Percentiles rank a stretch among this genome's conserved stretches.
Evolutionary conservation across 345 rosid species (phyloP).

Genomic region (Pistacia vera): DNA sequence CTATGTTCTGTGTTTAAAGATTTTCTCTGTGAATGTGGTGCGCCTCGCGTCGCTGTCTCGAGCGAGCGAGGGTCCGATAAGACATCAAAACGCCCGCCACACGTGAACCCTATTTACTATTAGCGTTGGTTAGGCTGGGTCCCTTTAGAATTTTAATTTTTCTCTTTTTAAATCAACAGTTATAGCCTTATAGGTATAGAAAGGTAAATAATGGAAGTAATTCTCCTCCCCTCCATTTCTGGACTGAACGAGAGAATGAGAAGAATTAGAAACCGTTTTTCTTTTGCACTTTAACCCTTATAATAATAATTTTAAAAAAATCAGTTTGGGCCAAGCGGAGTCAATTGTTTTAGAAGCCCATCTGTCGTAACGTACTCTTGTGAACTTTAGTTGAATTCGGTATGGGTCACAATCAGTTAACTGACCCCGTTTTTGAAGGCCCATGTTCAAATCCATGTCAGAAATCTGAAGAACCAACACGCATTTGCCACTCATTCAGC

Average conservation of each 20-base stretch:
- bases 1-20: background rate
- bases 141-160: background rate
- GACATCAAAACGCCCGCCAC: slow-evolving; percentile 30
- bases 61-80: slow-evolving; percentile 22
- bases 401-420: too few species aligned
- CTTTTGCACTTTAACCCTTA: too few species aligned
- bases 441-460: too few species aligned
- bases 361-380: too few species aligned
- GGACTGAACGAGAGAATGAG: background rate
- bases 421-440: too few species aligned
- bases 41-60: slow-evolving; percentile 32
- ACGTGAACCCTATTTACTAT: slow-evolving; percentile 26
- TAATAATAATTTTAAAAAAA: too few species aligned
- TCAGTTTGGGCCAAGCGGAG: background rate
- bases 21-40: slow-evolving; percentile 18
- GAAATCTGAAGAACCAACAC: too few species aligned
- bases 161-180: background rate
- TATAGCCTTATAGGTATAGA: background rate
- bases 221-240: background rate
- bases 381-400: too few species aligned
- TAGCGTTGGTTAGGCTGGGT: slow-evolving; percentile 1
- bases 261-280: too few species aligned
- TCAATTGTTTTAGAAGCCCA: background rate
- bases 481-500: too few species aligned
- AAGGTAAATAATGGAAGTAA: background rate